These are phyloP conservation scores for Staphylotrichum tortipilum DNA, from an alignment of 495 filamentous ascomycete genomes.

Conservation along the genomic window DNA sequence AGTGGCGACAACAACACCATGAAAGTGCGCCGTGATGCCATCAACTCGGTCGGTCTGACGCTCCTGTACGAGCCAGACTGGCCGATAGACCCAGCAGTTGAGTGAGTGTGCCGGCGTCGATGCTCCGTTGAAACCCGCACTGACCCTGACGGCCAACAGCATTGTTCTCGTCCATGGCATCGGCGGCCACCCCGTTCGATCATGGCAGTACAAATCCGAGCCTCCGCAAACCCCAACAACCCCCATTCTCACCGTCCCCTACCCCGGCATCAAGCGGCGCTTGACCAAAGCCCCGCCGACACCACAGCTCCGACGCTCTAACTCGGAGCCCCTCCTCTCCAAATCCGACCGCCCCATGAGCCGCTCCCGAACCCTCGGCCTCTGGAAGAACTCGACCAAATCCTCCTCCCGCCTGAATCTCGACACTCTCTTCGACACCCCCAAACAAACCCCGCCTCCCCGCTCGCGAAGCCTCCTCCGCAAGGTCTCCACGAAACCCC, in stretches of 20 bases:
- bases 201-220: conserved; percentile 22
- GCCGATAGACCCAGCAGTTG: conserved; percentile 20
- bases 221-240: conserved; percentile 10
- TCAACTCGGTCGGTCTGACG: conserved; percentile 29
- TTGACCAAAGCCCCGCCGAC: conserved; percentile 13
- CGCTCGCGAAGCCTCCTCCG: conserved; percentile 5
- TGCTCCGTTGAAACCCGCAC: too few species aligned
- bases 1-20: conserved; percentile 15
- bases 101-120: too few species aligned
- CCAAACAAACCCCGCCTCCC: not conserved
- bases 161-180: conserved; percentile 31
- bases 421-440: conserved; percentile 5
- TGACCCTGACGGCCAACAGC: conserved; percentile 13
- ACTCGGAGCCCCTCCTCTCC: conserved; percentile 18
- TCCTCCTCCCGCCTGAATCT: conserved; percentile 17
- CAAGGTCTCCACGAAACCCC: conserved; percentile 20
- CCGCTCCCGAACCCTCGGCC: not conserved
- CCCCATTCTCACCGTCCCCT: conserved; percentile 7
- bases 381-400: conserved; percentile 17
- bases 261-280: conserved; percentile 5
- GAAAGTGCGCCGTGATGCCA: conserved; percentile 20
- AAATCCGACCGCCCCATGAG: not conserved
- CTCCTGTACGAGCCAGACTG: conserved; percentile 32
- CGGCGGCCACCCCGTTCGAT: conserved; percentile 30
- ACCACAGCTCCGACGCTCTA: conserved; percentile 13